These are phyloP conservation scores for Perkinsus marinus DNA, from an alignment of 169 alveolate species.

Conservation along the genomic window DNA sequence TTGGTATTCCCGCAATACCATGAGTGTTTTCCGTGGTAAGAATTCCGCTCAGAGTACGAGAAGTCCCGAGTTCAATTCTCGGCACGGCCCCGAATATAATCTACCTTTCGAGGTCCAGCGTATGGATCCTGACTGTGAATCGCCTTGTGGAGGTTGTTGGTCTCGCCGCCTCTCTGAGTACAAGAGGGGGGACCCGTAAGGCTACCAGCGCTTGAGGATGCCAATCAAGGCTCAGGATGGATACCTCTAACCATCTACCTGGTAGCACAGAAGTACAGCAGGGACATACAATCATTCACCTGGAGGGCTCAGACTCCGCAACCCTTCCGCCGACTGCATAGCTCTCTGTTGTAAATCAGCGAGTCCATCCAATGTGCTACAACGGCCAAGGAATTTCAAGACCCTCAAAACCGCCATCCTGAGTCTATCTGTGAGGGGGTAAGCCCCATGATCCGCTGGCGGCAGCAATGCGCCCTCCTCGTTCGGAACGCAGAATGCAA, in stretches of 20 bases:
- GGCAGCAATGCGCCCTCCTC: too few relatives aligned
- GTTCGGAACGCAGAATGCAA: too few relatives aligned
- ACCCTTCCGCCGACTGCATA: neutral
- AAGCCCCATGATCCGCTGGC: too few relatives aligned
- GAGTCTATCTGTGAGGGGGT: neutral
- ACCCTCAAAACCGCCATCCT: neutral
- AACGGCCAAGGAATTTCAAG: neutral
- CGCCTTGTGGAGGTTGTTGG: neutral
- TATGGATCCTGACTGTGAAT: neutral
- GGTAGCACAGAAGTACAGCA: neutral
- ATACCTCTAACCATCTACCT: neutral
- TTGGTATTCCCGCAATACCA: neutral
- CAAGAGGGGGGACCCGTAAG: neutral
- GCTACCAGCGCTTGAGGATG: neutral
- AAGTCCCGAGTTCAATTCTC: constrained; percentile 98
- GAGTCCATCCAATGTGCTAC: neutral
- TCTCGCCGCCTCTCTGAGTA: neutral
- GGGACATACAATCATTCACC: neutral
- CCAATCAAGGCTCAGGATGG: neutral
- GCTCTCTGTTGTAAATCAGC: neutral
- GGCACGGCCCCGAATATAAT: constrained; percentile 65
- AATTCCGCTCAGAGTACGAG: constrained; percentile 98
- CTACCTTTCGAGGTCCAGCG: neutral
- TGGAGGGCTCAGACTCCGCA: too few relatives aligned
- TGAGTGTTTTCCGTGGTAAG: constrained; percentile 84